Percentiles rank a stretch among this genome's conserved stretches.
phyloP scores from a whole-genome alignment of 1,139 yeast species.

The Pichia sp. region DNA sequence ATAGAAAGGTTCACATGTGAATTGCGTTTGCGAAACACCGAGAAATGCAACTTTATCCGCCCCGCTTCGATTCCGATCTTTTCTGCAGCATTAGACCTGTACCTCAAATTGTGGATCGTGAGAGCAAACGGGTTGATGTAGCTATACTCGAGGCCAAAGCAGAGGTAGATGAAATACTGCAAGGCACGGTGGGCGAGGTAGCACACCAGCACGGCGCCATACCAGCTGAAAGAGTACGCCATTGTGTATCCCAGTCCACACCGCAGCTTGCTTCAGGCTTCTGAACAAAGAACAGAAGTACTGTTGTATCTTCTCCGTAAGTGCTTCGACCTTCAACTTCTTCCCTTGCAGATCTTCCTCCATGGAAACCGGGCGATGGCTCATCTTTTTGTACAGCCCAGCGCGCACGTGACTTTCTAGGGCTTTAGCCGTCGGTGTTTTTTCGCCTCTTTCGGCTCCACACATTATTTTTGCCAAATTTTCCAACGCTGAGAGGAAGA shows the following conservation, averaged over 20 bases:
- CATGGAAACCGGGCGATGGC: neutral
- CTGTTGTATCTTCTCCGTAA: neutral
- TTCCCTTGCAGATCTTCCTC: neutral
- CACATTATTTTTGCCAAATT: neutral
- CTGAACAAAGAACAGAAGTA: neutral
- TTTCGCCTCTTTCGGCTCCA: neutral
- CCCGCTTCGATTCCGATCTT: slow-evolving; percentile 1
- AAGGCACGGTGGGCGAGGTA: neutral
- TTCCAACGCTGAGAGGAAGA: neutral
- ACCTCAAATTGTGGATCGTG: slow-evolving; percentile 5
- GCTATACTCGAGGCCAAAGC: slow-evolving; percentile 8
- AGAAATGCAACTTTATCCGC: slow-evolving; percentile 12
- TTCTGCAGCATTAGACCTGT: neutral
- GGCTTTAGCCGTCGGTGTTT: neutral
- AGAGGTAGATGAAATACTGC: slow-evolving; percentile 4
- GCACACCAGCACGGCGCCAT: neutral
- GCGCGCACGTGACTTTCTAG: neutral
- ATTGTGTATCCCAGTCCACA: neutral
- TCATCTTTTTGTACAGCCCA: neutral
- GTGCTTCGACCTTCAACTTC: too few species aligned
- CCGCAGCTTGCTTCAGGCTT: too few species aligned
- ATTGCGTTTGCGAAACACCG: slow-evolving; percentile 6
- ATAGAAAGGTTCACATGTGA: slow-evolving; percentile 1
- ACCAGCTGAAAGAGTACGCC: neutral
- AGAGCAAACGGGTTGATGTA: slow-evolving; percentile 16